These are phyloP conservation scores for Dictyostelium intermedium DNA, from an alignment of 78 protist genomes.

Conservation along the genomic window DNA sequence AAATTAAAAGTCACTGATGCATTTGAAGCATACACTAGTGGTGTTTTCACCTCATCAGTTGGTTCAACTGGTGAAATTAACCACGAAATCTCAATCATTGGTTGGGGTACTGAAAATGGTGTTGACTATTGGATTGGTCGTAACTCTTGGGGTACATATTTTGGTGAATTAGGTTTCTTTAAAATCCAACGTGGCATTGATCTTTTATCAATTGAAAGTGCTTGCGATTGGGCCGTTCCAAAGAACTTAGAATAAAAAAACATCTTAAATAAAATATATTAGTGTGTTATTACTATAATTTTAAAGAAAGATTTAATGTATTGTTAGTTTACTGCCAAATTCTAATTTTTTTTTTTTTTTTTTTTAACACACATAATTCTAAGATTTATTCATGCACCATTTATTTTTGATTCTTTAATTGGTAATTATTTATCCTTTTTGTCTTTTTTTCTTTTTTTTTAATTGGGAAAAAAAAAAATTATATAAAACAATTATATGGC, in stretches of 20 bases:
- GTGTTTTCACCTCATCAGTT: conserved; percentile 60
- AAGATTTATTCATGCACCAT: too few relatives aligned
- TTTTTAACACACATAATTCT: too few relatives aligned
- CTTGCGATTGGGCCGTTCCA: conserved; percentile 64
- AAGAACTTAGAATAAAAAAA: background rate
- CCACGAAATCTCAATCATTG: conserved; percentile 88
- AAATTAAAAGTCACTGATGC: conserved; percentile 19
- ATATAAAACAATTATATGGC: too few relatives aligned
- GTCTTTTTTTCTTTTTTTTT: too few relatives aligned
- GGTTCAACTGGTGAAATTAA: conserved; percentile 61
- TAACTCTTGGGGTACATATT: conserved; percentile 65
- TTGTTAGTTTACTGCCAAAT: too few relatives aligned
- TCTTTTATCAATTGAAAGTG: conserved; percentile 35
- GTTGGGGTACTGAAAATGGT: conserved; percentile 87
- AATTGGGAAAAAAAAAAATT: too few relatives aligned
- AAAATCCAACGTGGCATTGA: conserved; percentile 46
- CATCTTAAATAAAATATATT: background rate
- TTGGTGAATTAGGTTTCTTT: conserved; percentile 50
- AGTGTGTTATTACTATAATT: background rate
- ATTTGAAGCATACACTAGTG: conserved; percentile 59
- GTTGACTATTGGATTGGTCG: conserved; percentile 60
- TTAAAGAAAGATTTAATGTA: too few relatives aligned
- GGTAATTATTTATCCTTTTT: too few relatives aligned
- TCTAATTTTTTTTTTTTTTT: too few relatives aligned
- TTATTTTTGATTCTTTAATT: too few relatives aligned